Evolutionary conservation across 2,329 filamentous ascomycete genomes (phyloP).

Genomic region (Ceratocystis ficicola): DNA sequence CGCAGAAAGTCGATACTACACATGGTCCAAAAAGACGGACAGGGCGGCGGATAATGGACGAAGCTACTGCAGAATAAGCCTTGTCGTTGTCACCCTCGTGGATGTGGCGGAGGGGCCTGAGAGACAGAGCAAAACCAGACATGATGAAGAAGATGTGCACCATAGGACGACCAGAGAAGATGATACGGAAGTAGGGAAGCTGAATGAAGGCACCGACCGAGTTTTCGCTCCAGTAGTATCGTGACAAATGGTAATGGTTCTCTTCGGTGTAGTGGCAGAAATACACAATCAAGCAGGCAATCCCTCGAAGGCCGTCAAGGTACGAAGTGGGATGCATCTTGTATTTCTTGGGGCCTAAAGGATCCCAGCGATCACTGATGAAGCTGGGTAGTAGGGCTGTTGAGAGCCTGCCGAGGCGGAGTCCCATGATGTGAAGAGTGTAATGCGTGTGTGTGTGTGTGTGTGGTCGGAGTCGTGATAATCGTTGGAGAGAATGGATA

Average conservation of each 20-base stretch:
- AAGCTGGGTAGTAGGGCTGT: constrained; percentile 22
- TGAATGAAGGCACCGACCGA: constrained; percentile 31
- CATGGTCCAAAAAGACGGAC: constrained; percentile 43
- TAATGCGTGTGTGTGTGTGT: not conserved
- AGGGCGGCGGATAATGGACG: constrained; percentile 40
- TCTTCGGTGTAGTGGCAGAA: constrained; percentile 39
- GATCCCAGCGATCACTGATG: constrained; percentile 21
- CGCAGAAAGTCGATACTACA: constrained; percentile 40
- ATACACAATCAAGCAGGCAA: constrained; percentile 44
- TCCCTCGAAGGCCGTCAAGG: constrained; percentile 45
- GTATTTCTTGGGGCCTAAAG: constrained; percentile 19
- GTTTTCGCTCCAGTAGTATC: constrained; percentile 36
- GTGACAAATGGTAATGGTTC: constrained; percentile 22
- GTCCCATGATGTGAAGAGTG: constrained; percentile 11
- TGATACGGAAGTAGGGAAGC: constrained; percentile 42
- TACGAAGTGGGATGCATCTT: constrained; percentile 42
- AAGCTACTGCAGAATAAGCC: constrained; percentile 31
- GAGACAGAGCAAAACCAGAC: constrained; percentile 48
- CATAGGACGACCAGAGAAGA: constrained; percentile 44
- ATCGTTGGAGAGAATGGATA: not conserved
- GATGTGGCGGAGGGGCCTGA: constrained; percentile 39
- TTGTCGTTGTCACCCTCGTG: constrained; percentile 18
- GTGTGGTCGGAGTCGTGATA: too few relatives aligned
- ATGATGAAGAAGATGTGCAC: constrained; percentile 52
- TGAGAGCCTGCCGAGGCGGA: constrained; percentile 15